Percentiles rank a stretch among this genome's conserved stretches.
Conservation (phyloP, 768 basidiomycete species). For the Lentinula boryana region DNA sequence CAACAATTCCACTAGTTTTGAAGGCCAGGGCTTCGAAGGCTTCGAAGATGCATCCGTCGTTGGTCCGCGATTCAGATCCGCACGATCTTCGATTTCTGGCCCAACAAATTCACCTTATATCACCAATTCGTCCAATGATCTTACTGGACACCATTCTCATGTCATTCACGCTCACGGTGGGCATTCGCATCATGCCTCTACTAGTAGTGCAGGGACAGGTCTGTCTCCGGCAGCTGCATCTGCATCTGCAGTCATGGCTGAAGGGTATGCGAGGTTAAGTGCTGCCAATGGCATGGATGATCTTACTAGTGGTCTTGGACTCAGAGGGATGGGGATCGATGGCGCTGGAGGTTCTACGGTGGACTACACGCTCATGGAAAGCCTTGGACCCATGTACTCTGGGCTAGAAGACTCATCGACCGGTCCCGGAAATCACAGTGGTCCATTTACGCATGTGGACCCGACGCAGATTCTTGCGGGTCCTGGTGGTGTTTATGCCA, state of each 20-base stretch:
- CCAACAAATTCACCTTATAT: not conserved
- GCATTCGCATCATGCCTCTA: constrained; percentile 16
- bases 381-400: constrained; percentile 45
- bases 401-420: constrained; percentile 31
- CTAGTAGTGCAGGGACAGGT: constrained; percentile 5
- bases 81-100: constrained; percentile 16
- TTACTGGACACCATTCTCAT: not conserved
- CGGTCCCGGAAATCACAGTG: constrained; percentile 20
- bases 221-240: constrained; percentile 61
- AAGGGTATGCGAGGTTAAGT: constrained; percentile 64
- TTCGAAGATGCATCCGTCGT: not conserved
- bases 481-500: constrained; percentile 38
- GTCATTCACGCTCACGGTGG: not conserved
- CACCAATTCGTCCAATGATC: not conserved
- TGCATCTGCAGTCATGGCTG: constrained; percentile 65
- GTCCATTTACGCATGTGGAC: constrained; percentile 78
- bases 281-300: constrained; percentile 55
- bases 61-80: constrained; percentile 8
- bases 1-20: not conserved
- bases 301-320: constrained; percentile 10
- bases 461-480: constrained; percentile 76
- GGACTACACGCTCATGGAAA: constrained; percentile 60
- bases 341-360: constrained; percentile 19
- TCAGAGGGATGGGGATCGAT: not conserved
- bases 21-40: constrained; percentile 5